phyloP scores from a whole-genome alignment of 1,284 basidiomycete species.

The Heliocybe sulcata region DNA sequence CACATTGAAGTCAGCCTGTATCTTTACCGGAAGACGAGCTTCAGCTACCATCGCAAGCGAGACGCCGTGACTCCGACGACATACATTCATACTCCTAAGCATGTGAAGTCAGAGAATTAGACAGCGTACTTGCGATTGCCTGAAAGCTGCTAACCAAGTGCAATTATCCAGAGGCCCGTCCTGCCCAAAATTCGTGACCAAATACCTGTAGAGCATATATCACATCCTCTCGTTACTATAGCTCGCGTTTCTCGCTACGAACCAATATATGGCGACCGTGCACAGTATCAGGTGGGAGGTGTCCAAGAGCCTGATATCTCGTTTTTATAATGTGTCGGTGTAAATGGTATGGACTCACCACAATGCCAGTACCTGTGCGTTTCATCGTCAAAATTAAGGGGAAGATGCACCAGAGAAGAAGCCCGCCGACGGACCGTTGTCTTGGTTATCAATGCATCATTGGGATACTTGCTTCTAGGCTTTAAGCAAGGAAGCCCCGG shows the following conservation, averaged over 20 bases:
- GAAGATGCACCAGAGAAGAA: background rate
- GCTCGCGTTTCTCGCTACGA: background rate
- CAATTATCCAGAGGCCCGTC: background rate
- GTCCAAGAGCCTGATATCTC: background rate
- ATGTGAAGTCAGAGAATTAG: background rate
- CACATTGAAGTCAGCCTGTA: background rate
- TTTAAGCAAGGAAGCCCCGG: background rate
- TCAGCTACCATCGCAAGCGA: background rate
- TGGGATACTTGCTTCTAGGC: background rate
- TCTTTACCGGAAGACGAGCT: background rate
- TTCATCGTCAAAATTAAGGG: background rate
- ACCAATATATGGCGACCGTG: background rate
- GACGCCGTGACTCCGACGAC: background rate
- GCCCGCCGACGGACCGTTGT: background rate
- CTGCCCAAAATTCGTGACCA: background rate
- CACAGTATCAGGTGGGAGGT: conserved; percentile 1
- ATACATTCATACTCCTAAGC: conserved; percentile 1
- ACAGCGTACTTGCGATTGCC: background rate
- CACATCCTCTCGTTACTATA: background rate
- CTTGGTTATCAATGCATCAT: background rate
- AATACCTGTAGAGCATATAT: background rate
- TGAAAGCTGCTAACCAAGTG: background rate
- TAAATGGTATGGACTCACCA: background rate
- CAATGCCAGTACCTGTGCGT: background rate
- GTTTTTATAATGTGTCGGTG: too few species aligned